These are phyloP conservation scores for Linaria vulgaris DNA, from an alignment of 257 asterid species.

Conservation along the genomic window DNA sequence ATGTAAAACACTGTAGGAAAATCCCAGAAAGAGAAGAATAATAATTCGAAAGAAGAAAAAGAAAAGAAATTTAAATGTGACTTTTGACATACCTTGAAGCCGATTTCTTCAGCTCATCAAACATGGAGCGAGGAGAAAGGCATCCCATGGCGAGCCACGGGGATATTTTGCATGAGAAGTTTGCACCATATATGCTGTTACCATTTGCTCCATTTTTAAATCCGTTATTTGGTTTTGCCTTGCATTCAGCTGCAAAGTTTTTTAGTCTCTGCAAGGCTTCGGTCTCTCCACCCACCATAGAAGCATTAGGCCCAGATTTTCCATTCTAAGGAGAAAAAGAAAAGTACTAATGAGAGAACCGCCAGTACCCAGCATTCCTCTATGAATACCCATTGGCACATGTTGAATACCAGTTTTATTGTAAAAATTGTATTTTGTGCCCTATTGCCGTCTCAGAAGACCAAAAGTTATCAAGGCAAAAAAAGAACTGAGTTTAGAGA, in stretches of 20 bases:
- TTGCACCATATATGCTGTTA: slow-evolving; percentile 84
- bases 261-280: slow-evolving; percentile 87
- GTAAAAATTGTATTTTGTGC: neutral
- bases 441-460: too few relatives aligned
- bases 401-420: neutral
- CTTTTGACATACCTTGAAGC: slow-evolving; percentile 55
- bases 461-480: too few relatives aligned
- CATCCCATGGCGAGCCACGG: slow-evolving; percentile 99
- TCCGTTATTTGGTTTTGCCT: slow-evolving; percentile 59
- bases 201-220: slow-evolving; percentile 55
- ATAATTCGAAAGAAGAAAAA: neutral
- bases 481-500: too few relatives aligned
- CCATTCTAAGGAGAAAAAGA: slow-evolving; percentile 41
- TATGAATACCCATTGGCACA: neutral
- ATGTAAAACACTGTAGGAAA: neutral
- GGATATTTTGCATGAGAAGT: slow-evolving; percentile 95
- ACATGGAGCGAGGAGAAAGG: slow-evolving; percentile 98
- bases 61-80: neutral
- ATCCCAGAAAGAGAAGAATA: neutral
- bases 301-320: slow-evolving; percentile 41
- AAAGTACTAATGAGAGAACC: neutral
- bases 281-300: slow-evolving; percentile 90
- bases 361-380: too few relatives aligned
- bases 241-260: slow-evolving; percentile 75
- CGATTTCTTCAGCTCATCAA: slow-evolving; percentile 83